Evolutionary conservation across 345 rosid genomes (phyloP).

Genomic region (Populus ilicifolia): DNA sequence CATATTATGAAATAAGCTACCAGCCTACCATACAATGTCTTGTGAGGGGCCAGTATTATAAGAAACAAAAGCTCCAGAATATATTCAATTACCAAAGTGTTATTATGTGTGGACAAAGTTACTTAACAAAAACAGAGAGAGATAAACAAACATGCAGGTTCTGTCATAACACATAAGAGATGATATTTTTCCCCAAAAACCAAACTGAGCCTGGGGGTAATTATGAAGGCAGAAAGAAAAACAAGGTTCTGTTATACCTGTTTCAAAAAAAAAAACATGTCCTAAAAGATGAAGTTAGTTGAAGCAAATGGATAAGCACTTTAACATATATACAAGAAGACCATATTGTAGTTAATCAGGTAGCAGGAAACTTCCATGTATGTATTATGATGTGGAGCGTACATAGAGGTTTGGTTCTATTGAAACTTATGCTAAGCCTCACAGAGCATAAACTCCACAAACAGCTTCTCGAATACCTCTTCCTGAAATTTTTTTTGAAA

Average conservation of each 20-base stretch:
- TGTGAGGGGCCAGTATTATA: neutral
- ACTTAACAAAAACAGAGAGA: neutral
- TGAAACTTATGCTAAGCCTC: neutral
- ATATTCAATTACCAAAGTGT: neutral
- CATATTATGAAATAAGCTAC: neutral
- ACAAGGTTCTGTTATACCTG: neutral
- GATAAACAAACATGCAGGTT: neutral
- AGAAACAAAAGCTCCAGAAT: neutral
- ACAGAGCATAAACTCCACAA: neutral
- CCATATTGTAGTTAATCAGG: neutral
- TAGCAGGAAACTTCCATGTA: neutral
- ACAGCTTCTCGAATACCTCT: neutral
- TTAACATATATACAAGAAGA: neutral
- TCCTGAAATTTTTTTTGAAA: neutral
- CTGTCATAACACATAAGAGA: neutral
- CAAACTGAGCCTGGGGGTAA: neutral
- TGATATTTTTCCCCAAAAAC: neutral
- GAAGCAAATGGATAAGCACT: neutral
- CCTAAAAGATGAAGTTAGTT: neutral
- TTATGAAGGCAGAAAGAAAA: neutral
- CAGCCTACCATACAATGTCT: neutral
- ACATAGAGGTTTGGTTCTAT: neutral
- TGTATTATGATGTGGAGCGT: neutral
- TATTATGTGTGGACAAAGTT: neutral
- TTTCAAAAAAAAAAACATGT: neutral